Evolutionary conservation across 345 rosid species (phyloP).

Genomic region (Boechera stricta): DNA sequence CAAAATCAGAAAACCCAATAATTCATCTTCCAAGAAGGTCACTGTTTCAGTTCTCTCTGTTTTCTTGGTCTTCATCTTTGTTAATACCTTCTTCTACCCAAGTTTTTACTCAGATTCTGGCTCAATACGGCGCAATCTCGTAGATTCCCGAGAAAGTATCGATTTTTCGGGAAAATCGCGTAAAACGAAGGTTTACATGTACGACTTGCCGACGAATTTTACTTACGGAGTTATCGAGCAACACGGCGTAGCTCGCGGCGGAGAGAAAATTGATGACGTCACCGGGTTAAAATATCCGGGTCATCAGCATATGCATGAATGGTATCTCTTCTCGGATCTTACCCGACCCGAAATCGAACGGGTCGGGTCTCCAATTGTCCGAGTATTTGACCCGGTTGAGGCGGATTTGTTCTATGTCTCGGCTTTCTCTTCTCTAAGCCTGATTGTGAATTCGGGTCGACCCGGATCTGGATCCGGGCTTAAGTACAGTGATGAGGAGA

Average conservation of each 20-base stretch:
- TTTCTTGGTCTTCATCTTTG: conserved; percentile 59
- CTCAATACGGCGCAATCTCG: conserved; percentile 1
- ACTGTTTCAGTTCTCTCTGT: conserved; percentile 50
- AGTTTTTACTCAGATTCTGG: conserved; percentile 40
- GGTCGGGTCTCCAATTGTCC: conserved; percentile 61
- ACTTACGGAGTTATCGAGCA: conserved; percentile 71
- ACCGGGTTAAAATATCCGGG: conserved; percentile 71
- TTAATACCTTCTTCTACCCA: conserved; percentile 59
- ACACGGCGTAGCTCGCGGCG: conserved; percentile 63
- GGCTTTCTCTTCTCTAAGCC: conserved; percentile 74
- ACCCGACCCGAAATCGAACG: conserved; percentile 58
- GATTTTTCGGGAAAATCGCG: not conserved
- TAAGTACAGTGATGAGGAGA: conserved; percentile 68
- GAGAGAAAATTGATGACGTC: conserved; percentile 42
- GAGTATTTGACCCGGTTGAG: conserved; percentile 66
- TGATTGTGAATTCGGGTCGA: conserved; percentile 61
- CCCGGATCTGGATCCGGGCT: conserved; percentile 41
- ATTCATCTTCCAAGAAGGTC: conserved; percentile 52
- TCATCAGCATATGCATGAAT: conserved; percentile 95
- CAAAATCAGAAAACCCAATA: conserved; percentile 30
- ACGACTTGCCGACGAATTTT: conserved; percentile 74
- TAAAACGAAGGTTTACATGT: conserved; percentile 66
- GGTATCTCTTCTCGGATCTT: conserved; percentile 77
- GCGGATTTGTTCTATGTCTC: conserved; percentile 86
- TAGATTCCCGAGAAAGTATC: conserved; percentile 11